Percentiles rank a stretch among this genome's conserved stretches.
phyloP scores from a whole-genome alignment of 805 yeast genomes.

The Saccharomycodes ludwigii region DNA sequence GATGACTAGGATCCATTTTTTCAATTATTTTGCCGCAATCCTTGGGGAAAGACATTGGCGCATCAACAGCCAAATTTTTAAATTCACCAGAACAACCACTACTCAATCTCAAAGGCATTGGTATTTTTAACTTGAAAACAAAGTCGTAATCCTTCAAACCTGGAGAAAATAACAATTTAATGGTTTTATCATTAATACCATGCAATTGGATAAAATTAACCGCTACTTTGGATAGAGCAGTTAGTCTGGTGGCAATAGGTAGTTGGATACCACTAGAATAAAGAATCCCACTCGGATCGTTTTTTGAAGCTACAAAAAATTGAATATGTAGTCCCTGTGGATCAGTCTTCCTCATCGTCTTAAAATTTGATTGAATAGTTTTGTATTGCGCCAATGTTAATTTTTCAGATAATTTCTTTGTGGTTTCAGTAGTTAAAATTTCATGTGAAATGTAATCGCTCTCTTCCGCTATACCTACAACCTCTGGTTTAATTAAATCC shows the following conservation, averaged over 20 bases:
- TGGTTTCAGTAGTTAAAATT: conserved; percentile 19
- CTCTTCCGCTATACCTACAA: conserved; percentile 12
- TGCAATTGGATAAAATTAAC: conserved; percentile 36
- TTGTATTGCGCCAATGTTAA: conserved; percentile 52
- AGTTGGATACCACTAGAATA: conserved; percentile 60
- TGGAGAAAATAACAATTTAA: conserved; percentile 61
- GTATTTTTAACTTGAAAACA: conserved; percentile 45
- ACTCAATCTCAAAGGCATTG: conserved; percentile 28
- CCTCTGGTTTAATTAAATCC: conserved; percentile 49
- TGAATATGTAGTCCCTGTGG: conserved; percentile 74
- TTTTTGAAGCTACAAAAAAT: conserved; percentile 69
- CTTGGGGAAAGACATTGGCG: conserved; percentile 21
- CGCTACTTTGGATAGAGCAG: conserved; percentile 76
- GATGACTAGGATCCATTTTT: conserved; percentile 49
- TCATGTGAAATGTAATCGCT: conserved; percentile 24
- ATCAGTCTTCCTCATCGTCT: conserved; percentile 58
- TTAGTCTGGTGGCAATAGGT: conserved; percentile 78
- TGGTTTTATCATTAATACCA: conserved; percentile 29
- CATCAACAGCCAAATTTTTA: conserved; percentile 39
- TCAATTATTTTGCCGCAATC: conserved; percentile 28
- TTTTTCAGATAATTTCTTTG: conserved; percentile 43
- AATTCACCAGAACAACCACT: conserved; percentile 47
- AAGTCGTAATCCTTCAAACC: conserved; percentile 79
- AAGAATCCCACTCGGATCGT: conserved; percentile 74
- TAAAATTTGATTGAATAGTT: conserved; percentile 49